A percentile compares a stretch with the other conserved stretches of the same genome.
Evolutionary conservation across 2,329 filamentous ascomycete genomes (phyloP).

Genomic region (Nemania sp.): DNA sequence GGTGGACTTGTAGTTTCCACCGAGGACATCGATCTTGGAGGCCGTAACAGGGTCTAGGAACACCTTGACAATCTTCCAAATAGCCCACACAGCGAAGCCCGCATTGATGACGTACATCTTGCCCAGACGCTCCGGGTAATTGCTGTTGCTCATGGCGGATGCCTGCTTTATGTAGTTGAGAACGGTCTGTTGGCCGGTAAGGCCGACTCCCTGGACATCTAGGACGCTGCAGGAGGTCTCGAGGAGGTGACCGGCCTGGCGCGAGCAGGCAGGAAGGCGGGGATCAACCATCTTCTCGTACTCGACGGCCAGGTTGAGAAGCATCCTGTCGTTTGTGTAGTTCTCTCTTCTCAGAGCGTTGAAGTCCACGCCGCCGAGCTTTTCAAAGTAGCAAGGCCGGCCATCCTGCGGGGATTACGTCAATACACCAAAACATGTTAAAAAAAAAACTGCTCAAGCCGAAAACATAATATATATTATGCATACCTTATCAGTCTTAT

Average conservation of each 20-base stretch:
- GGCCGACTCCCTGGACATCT: constrained; percentile 94
- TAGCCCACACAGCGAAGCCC: constrained; percentile 87
- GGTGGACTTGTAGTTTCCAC: constrained; percentile 83
- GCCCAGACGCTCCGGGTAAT: constrained; percentile 97
- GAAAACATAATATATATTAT: constrained; percentile 68
- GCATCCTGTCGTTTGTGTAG: constrained; percentile 91
- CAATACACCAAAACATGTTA: neutral
- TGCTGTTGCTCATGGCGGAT: constrained; percentile 94
- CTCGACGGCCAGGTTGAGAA: constrained; percentile 95
- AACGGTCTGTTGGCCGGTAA: constrained; percentile 83
- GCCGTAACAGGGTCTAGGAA: constrained; percentile 98
- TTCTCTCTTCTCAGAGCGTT: constrained; percentile 84
- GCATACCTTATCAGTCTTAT: constrained; percentile 87
- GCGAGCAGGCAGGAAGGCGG: constrained; percentile 92
- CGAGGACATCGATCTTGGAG: constrained; percentile 93
- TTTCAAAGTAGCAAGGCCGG: constrained; percentile 96
- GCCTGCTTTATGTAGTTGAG: constrained; percentile 89
- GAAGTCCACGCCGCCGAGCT: constrained; percentile 93
- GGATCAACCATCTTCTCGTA: constrained; percentile 97
- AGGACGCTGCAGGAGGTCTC: constrained; percentile 99
- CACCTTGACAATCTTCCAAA: constrained; percentile 88
- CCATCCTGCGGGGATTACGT: constrained; percentile 74
- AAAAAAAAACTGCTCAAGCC: neutral
- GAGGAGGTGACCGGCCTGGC: constrained; percentile 87
- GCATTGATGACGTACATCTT: constrained; percentile 98